phyloP scores from a whole-genome alignment of 2,329 filamentous ascomycete genomes.

The Penicillium sp. region DNA sequence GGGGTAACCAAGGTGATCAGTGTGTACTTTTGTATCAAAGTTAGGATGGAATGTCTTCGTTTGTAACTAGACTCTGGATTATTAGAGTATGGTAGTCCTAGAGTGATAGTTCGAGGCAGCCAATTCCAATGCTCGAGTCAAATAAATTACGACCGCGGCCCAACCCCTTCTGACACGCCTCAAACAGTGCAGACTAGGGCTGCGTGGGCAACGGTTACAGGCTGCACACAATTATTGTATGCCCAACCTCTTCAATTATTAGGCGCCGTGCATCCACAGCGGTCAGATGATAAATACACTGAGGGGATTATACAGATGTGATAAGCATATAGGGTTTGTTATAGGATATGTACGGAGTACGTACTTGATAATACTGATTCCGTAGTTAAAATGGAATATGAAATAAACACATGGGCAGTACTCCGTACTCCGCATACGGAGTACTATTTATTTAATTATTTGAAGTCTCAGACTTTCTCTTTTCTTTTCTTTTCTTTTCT shows the following conservation, averaged over 20 bases:
- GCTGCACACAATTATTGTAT: conserved; percentile 9
- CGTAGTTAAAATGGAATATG: background rate
- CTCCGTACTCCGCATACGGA: too few relatives aligned
- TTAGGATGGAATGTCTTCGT: background rate
- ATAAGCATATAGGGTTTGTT: background rate
- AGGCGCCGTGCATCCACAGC: conserved; percentile 8
- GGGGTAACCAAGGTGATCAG: background rate
- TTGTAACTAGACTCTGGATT: background rate
- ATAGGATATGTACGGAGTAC: background rate
- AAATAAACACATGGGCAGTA: too few relatives aligned
- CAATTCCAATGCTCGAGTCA: conserved; percentile 1
- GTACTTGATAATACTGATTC: background rate
- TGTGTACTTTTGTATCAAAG: background rate
- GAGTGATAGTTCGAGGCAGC: conserved; percentile 3
- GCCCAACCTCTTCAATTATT: conserved; percentile 15
- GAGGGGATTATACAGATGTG: background rate
- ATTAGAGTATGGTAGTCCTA: background rate
- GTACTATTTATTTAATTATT: background rate
- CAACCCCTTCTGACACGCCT: conserved; percentile 6
- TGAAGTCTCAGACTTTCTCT: background rate
- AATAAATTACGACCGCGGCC: conserved; percentile 14
- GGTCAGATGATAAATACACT: conserved; percentile 7
- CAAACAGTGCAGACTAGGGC: conserved; percentile 1
- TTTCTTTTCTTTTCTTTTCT: background rate
- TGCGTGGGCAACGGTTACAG: conserved; percentile 7